These are phyloP conservation scores for Nepenthes gracilis DNA, from an alignment of 148 eudicot species.

Conservation along the genomic window DNA sequence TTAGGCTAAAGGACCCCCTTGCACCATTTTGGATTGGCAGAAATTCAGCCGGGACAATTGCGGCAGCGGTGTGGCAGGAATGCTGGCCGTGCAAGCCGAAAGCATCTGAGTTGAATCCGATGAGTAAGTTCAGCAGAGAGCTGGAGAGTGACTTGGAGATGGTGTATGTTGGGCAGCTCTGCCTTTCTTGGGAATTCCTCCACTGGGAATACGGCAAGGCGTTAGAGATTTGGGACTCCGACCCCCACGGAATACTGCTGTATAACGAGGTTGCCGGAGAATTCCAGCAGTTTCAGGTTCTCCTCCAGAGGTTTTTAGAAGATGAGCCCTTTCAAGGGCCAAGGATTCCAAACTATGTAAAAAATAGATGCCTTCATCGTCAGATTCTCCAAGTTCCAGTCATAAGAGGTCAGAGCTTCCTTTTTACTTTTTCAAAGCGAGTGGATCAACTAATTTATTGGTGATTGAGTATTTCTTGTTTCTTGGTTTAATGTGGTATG, in stretches of 20 bases:
- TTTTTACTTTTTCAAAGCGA: neutral
- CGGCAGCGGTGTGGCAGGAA: slow-evolving; percentile 42
- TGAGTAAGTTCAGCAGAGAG: slow-evolving; percentile 48
- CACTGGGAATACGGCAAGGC: slow-evolving; percentile 92
- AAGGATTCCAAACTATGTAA: slow-evolving; percentile 60
- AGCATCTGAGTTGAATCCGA: slow-evolving; percentile 23
- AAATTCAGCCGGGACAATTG: slow-evolving; percentile 25
- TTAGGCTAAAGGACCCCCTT: slow-evolving; percentile 72
- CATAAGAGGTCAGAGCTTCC: slow-evolving; percentile 48
- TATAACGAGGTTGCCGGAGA: slow-evolving; percentile 83
- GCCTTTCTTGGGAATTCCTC: slow-evolving; percentile 93
- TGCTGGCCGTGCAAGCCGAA: slow-evolving; percentile 37
- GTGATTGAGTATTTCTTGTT: no score
- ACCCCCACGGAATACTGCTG: slow-evolving; percentile 16
- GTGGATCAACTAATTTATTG: no score
- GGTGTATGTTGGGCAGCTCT: slow-evolving; percentile 88
- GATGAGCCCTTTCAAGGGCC: slow-evolving; percentile 83
- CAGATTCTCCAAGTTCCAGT: slow-evolving; percentile 87
- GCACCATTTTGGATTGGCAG: slow-evolving; percentile 34
- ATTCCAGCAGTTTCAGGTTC: slow-evolving; percentile 94
- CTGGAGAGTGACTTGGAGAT: slow-evolving; percentile 64
- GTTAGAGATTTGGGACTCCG: slow-evolving; percentile 55
- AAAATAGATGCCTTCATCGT: slow-evolving; percentile 53
- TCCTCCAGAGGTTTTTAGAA: slow-evolving; percentile 66
- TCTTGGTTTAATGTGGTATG: no score